These are phyloP conservation scores for Ceratobasidium sp. DNA, from an alignment of 1,284 basidiomycete species.

Conservation along the genomic window DNA sequence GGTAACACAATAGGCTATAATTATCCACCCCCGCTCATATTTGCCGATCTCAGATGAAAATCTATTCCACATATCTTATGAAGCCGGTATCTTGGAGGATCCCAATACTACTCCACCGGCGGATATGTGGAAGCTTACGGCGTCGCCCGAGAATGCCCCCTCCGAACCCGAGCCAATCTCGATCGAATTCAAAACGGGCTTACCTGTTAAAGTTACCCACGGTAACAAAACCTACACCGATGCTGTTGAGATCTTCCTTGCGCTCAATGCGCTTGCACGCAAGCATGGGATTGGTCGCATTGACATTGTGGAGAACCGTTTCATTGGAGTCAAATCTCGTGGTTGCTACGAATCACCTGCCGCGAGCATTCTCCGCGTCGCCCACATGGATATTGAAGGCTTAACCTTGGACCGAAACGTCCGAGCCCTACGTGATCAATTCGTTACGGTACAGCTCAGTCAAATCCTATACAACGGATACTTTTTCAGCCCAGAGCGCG, in stretches of 20 bases:
- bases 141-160: constrained; percentile 85
- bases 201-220: constrained; percentile 81
- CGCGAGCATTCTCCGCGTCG: constrained; percentile 93
- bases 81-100: constrained; percentile 98
- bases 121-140: constrained; percentile 99
- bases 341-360: constrained; percentile 99
- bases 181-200: constrained; percentile 87
- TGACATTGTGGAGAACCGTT: constrained; percentile 99
- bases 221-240: constrained; percentile 74
- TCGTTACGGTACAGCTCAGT: constrained; percentile 90
- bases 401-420: constrained; percentile 98
- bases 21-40: background rate
- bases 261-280: constrained; percentile 90
- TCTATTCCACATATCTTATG: constrained; percentile 99
- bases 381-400: constrained; percentile 97
- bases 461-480: constrained; percentile 96
- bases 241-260: constrained; percentile 94
- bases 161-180: constrained; percentile 80
- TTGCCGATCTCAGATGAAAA: constrained; percentile 77
- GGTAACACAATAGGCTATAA: constrained; percentile 50
- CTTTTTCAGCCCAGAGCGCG: constrained; percentile 98
- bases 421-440: constrained; percentile 92
- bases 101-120: constrained; percentile 92
- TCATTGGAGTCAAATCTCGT: constrained; percentile 98
- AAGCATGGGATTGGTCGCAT: constrained; percentile 96